Percentiles rank a stretch among this genome's conserved stretches.
Evolutionary conservation across 1,139 yeast species (phyloP).

Genomic region (Lodderomyces orthopsilosis): DNA sequence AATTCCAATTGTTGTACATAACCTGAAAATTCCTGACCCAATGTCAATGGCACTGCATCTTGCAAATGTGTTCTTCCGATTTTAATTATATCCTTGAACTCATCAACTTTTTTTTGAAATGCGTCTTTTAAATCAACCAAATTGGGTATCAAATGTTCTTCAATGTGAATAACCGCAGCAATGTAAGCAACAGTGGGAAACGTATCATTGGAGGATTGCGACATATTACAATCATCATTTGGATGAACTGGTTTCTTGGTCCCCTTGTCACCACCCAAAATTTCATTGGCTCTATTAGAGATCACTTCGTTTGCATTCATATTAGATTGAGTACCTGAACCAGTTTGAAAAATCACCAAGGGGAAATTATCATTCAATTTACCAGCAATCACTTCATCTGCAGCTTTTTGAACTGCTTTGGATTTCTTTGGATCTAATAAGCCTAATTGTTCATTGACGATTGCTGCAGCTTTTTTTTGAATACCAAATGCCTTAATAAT

Average conservation of each 20-base stretch:
- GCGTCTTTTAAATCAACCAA: conserved; percentile 68
- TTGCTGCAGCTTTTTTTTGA: conserved; percentile 86
- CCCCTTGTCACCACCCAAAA: conserved; percentile 82
- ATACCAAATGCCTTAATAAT: conserved; percentile 83
- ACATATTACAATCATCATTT: conserved; percentile 92
- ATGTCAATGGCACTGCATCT: conserved; percentile 92
- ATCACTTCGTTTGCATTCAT: conserved; percentile 97
- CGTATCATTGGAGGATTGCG: conserved; percentile 92
- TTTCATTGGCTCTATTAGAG: conserved; percentile 89
- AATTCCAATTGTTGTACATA: conserved; percentile 83
- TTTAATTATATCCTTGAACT: conserved; percentile 78
- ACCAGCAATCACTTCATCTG: conserved; percentile 85
- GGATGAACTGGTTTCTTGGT: conserved; percentile 91
- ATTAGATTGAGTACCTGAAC: conserved; percentile 94
- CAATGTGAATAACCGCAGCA: conserved; percentile 87
- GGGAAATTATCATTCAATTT: conserved; percentile 88
- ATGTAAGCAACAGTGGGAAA: conserved; percentile 98
- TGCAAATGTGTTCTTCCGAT: conserved; percentile 96
- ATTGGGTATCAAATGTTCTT: conserved; percentile 67
- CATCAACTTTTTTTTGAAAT: conserved; percentile 65
- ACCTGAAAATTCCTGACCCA: conserved; percentile 94
- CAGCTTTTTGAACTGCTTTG: conserved; percentile 78
- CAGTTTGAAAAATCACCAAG: conserved; percentile 92
- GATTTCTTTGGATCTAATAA: conserved; percentile 70
- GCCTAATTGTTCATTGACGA: conserved; percentile 76